phyloP scores from a whole-genome alignment of 2,329 filamentous ascomycete genomes.

The Aureobasidium sp. region DNA sequence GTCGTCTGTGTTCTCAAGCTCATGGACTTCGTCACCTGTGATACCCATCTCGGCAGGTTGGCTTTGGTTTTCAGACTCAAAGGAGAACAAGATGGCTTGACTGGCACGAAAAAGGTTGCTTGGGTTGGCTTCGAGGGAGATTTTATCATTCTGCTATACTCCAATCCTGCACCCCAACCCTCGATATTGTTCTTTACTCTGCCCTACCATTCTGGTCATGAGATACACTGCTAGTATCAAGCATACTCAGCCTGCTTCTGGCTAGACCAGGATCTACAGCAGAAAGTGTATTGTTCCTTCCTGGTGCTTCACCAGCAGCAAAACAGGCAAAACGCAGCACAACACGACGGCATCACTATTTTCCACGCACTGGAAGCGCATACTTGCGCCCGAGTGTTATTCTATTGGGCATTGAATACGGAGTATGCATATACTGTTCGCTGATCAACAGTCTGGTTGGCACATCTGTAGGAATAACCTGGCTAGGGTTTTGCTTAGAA shows the following conservation, averaged over 20 bases:
- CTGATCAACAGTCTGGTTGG: background rate
- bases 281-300: background rate
- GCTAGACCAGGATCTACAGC: background rate
- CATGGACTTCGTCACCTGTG: constrained; percentile 11
- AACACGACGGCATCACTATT: background rate
- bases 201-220: background rate
- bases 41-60: background rate
- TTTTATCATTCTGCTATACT: background rate
- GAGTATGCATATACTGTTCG: background rate
- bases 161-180: background rate
- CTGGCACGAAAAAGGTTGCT: background rate
- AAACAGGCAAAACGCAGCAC: background rate
- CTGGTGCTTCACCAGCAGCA: background rate
- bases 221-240: background rate
- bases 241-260: background rate
- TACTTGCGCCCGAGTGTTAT: background rate
- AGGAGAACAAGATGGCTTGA: background rate
- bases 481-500: background rate
- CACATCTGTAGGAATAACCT: no score
- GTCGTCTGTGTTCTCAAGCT: constrained; percentile 25
- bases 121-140: background rate
- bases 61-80: background rate
- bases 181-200: background rate
- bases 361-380: background rate
- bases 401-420: background rate